Base-by-base conservation (phyloP, 2,329 filamentous ascomycete species). In the Dothistroma pini region DNA sequence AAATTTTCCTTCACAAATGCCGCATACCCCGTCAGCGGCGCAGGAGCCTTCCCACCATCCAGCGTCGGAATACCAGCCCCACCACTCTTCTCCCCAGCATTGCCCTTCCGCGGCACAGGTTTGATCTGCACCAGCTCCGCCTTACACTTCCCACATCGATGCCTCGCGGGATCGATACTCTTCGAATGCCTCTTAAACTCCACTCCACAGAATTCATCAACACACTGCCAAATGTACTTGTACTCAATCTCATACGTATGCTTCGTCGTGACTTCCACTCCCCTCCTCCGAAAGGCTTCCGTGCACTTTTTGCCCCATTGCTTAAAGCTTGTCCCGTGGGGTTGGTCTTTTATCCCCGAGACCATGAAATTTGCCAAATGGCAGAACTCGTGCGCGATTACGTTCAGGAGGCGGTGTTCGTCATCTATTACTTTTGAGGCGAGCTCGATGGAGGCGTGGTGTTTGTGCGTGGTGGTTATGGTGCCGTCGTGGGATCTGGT, bases 381-480 rank as follows among this genome's bases (percentile, higher is more conserved):
- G 75, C 95, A 97, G 78, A 95, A 97, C 70, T 99, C 95, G 74
- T 99, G 95, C 0, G 93, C 91, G n/a, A 97, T 78, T 0, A 95
- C 92, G 74, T 97, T 97, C 65, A 95, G 82, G 1, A 97, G 83
- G 2, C 91, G 86, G 60, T 89, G 76, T 56, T 90, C 85, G 70
- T 88, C 84, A 72, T 91, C 86, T 63, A 97, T 92, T 52, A 97
- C 88, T 74, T 96, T 96, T 58, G 90, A 86, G 0, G 93, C 91
- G 2, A 97, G 84, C 73, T 97, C 93, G 70, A 97, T 96, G 16
- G 82, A 86, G 10, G 91, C 91, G 69, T 84, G 77, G 73, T 75
- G 71, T 29, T 75, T 75, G 59, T 77, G 74, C n/a, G 69, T 71
- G 21, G 63, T 69, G 11, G 59, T 65, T 25, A 58, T 60, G 35